Evolutionary conservation across 2,329 filamentous ascomycete genomes (phyloP).

Genomic region (Zalaria obscura): DNA sequence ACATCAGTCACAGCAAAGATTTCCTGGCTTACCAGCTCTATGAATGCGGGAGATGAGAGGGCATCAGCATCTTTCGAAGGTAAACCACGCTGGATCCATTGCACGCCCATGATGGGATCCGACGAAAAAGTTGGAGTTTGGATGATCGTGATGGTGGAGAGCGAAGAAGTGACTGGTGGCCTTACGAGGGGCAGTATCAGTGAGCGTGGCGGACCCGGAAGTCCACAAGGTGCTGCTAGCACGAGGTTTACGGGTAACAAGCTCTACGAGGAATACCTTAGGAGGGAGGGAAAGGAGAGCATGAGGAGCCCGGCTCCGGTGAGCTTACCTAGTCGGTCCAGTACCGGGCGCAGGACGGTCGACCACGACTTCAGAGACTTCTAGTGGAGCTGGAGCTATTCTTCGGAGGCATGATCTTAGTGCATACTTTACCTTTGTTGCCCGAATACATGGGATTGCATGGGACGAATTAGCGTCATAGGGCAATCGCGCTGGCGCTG

Average conservation of each 20-base stretch:
- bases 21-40: constrained; percentile 19
- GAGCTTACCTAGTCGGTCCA: constrained; percentile 5
- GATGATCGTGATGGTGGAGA: constrained; percentile 33
- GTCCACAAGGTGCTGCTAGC: constrained; percentile 3
- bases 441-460: too few species aligned
- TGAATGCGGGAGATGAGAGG: constrained; percentile 2
- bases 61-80: constrained; percentile 9
- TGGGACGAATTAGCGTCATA: too few species aligned
- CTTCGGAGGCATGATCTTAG: neutral
- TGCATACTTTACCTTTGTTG: too few species aligned
- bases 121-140: constrained; percentile 31
- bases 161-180: constrained; percentile 17
- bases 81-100: constrained; percentile 28
- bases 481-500: too few species aligned
- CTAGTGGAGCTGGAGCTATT: constrained; percentile 4
- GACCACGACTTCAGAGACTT: constrained; percentile 16
- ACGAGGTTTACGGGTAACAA: constrained; percentile 14
- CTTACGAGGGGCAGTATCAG: constrained; percentile 8
- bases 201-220: neutral
- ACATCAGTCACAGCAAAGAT: constrained; percentile 29
- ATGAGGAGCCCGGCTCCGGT: neutral
- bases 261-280: constrained; percentile 22
- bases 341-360: constrained; percentile 6
- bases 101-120: constrained; percentile 27
- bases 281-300: constrained; percentile 12